Percentiles rank a stretch among this genome's conserved stretches.
phyloP scores from a whole-genome alignment of 1,139 yeast species.

The Magnusiomyces fungicola region DNA sequence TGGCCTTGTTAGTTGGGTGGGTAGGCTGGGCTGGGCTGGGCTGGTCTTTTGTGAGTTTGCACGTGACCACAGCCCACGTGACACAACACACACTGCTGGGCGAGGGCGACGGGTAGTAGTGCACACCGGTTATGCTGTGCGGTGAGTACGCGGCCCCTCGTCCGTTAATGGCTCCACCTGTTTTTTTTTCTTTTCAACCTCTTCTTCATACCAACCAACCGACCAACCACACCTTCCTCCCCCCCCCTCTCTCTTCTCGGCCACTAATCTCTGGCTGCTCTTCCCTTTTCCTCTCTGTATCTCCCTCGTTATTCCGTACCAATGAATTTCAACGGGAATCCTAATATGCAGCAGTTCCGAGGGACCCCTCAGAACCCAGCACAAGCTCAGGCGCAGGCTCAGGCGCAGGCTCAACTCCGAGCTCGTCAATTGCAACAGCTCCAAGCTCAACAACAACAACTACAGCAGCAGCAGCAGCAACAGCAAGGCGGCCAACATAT shows the following conservation, averaged over 20 bases:
- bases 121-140: too few relatives aligned
- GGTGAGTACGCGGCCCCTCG: too few relatives aligned
- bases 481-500: neutral
- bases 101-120: too few relatives aligned
- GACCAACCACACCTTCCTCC: neutral
- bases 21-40: too few relatives aligned
- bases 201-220: too few relatives aligned
- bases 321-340: neutral
- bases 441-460: neutral
- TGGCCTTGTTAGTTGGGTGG: too few relatives aligned
- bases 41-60: too few relatives aligned
- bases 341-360: neutral
- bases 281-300: neutral
- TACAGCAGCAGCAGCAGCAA: neutral
- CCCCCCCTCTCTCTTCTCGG: neutral
- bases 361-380: conserved; percentile 2
- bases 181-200: too few relatives aligned
- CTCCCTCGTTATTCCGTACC: neutral
- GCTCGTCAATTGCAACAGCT: conserved; percentile 1
- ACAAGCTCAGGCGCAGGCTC: conserved; percentile 5
- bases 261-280: too few relatives aligned
- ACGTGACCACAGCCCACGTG: too few relatives aligned
- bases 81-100: too few relatives aligned
- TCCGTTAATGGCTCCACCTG: too few relatives aligned
- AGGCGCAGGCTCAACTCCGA: conserved; percentile 5